Evolutionary conservation across 2,329 filamentous ascomycete genomes (phyloP), one percentile per base, ranked within the genome.

Genomic region (Paracoccidioides brasiliensis): DNA sequence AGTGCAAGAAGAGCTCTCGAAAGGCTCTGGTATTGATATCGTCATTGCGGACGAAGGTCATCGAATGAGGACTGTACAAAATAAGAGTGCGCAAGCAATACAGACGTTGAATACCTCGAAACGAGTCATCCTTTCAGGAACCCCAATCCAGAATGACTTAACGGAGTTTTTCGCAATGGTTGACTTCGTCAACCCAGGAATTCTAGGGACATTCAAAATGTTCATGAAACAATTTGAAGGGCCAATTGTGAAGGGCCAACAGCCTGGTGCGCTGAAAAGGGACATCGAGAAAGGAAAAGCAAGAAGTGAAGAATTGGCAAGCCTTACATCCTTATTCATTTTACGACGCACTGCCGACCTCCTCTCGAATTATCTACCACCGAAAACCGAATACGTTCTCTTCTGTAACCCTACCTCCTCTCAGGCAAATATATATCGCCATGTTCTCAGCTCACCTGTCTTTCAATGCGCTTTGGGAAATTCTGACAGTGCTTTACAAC

Each of bases 41-140:
- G 78, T 86, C 55, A 80, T 86, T 61, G 81, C 81, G n/a, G 83
- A 86, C 62, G 83, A 86, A 69, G 82, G 83, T 0, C 83, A 86
- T 63, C 73, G 83, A 49, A 70, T 86, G 42, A 86, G 86, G 68
- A 85, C 82, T 0, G 78, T 82, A 7, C 81, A 83, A 64, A 86
- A 85, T 67, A 85, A 86, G 64, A 80, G 80, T 38, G 82, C 82
- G 35, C 74, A 78, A 57, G 83, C 83, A 1, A 85, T 86, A 59
- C 80, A 82, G 61, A 78, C 80, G 1, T 69, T 86, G 15, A 81
- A 80, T 60, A 83, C 83, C 1, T 73, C 79, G 48, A 74, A 80
- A 56, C 72, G 82, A 51, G 72, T 85, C 56, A 83, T 86, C 55
- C 70, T 86, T 3, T 84, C 82, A 1, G 83, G 83, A 0, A 86